Base-by-base conservation (phyloP, 164 flowering plant genomes). In the Nelumbo lutea region DNA sequence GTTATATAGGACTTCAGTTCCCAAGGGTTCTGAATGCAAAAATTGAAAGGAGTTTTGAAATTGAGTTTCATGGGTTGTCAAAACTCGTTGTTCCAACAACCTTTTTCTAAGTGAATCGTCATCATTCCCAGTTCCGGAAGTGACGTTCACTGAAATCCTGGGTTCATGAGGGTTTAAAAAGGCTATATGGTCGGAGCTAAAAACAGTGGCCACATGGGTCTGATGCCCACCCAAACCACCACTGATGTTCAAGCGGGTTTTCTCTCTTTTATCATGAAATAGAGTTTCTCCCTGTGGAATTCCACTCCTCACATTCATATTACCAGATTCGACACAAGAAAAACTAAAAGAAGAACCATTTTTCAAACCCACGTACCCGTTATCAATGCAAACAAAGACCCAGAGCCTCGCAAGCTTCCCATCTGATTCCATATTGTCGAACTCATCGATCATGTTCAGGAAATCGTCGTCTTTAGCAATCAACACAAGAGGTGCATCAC, bases 381-480 rank as follows among this genome's bases (percentile, higher is more conserved):
- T 27, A 55, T 42, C 53, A 44, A 41, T 51, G 13, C 50, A 71
- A 39, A 73, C 79, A 62, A 66, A 80, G n/a, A 80, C 5, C 75
- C 80, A 66, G 5, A 80, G 39, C 53, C 81, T 64, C 0, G 55
- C 39, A 41, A 42, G 55, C 70, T 68, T 77, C 44, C 77, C 79
- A 40, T 46, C 45, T 7, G 27, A 3, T n/a, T 64, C 73, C 8
- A 79, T 56, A 71, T 50, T 68, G 45, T 77, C 80, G 68, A 62
- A 71, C 72, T 72, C 79, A 1, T 72, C 73, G 44, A 78, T 51
- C 83, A 80, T 75, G 62, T 71, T 62, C 63, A 65, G 60, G 40
- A 75, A 73, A 59, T 80, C 83, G n/a, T 79, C 85, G 65, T 82
- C 79, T 4, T 76, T 59, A 15, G 47, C 61, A 13, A 82, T 50